A percentile compares a stretch with the other conserved stretches of the same genome.
Conservation (phyloP, 2,329 filamentous ascomycete species). For the Sclerotinia nivalis region DNA sequence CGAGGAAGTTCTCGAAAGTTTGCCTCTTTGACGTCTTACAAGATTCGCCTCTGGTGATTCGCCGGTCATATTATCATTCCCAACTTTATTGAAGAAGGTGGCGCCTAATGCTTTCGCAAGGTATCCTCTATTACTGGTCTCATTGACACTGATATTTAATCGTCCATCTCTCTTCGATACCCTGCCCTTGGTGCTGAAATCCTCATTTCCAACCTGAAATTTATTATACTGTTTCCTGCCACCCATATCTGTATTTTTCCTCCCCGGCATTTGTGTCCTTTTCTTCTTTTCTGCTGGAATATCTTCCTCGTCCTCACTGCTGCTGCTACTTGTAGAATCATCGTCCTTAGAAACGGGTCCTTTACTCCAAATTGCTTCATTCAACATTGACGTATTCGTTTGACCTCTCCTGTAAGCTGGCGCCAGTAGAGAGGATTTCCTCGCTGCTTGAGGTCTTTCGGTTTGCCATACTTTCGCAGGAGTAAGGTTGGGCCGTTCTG, state of each 20-base stretch:
- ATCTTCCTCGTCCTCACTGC: slow-evolving; percentile 32
- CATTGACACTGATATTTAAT: slow-evolving; percentile 70
- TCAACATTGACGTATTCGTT: slow-evolving; percentile 35
- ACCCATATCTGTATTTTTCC: slow-evolving; percentile 5
- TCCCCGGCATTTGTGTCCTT: slow-evolving; percentile 12
- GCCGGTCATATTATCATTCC: slow-evolving; percentile 24
- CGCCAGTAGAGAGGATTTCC: slow-evolving; percentile 27
- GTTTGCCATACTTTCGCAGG: slow-evolving; percentile 33
- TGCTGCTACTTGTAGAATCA: slow-evolving; percentile 27
- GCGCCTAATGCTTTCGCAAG: slow-evolving; percentile 71
- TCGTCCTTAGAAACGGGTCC: slow-evolving; percentile 21
- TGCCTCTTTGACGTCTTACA: slow-evolving; percentile 28
- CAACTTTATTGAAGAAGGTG: slow-evolving; percentile 58
- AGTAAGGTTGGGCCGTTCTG: slow-evolving; percentile 9
- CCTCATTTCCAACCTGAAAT: slow-evolving; percentile 63
- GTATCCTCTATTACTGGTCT: slow-evolving; percentile 68
- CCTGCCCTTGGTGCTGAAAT: slow-evolving; percentile 64
- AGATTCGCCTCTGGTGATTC: slow-evolving; percentile 8
- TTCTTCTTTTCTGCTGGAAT: slow-evolving; percentile 14
- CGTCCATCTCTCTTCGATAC: slow-evolving; percentile 69
- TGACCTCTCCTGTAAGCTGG: slow-evolving; percentile 28
- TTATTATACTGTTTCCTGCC: slow-evolving; percentile 46
- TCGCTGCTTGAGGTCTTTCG: slow-evolving; percentile 31
- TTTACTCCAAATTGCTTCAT: slow-evolving; percentile 34
- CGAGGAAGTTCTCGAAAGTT: slow-evolving; percentile 37